Base-by-base conservation (phyloP, 129 eudicot genomes). In the Calendula officinalis region DNA sequence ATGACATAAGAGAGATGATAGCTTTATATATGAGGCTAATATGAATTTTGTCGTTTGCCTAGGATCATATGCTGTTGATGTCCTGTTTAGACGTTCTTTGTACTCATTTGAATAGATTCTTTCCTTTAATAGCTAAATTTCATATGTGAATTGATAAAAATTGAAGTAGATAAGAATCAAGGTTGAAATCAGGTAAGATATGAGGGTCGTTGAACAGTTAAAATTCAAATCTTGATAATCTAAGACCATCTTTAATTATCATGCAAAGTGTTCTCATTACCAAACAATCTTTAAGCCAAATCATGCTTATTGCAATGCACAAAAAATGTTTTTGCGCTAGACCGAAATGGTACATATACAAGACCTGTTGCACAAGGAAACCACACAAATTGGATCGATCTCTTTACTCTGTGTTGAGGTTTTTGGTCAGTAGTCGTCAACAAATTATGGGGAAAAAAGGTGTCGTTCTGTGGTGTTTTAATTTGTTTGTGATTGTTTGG, bases 221-320 rank as follows among this genome's bases (percentile, higher is more conserved):
- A 11, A 60, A 38, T 49, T 58, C 22, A 16, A 52, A 40, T 41
- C 44, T 61, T 14, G 46, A 45, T 5, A 56, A 33, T 45, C 12
- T 36, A 67, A 64, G 59, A 64, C 47, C 62, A 46, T 62, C 34
- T 61, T 54, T 40, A 60, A 39, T 36, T n/a, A 60, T 80, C 86
- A 77, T 66, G 81, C 87, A 55, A 44, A 70, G 40, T 66, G 75
- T 27, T 54, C 59, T 74, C 45, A 35, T 72, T 39, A 82, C 87
- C 87, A 65, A 78, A 65, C 78, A 49, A 62, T 52, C 47, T 27
- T 37, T 32, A 30, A 50, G 32, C 59, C 42, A 53, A 14, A 38
- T 69, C 80, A 75, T 39, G 64, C 80, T 46, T 67, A 67, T 68
- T 13, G 74, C 55, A 17, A 64, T 9, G 33, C 66, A 66, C 49